Evolutionary conservation across 192 early-diverging fungal genomes (phyloP), one percentile per base, ranked within the genome.

Genomic region (Backusella morwellensis): DNA sequence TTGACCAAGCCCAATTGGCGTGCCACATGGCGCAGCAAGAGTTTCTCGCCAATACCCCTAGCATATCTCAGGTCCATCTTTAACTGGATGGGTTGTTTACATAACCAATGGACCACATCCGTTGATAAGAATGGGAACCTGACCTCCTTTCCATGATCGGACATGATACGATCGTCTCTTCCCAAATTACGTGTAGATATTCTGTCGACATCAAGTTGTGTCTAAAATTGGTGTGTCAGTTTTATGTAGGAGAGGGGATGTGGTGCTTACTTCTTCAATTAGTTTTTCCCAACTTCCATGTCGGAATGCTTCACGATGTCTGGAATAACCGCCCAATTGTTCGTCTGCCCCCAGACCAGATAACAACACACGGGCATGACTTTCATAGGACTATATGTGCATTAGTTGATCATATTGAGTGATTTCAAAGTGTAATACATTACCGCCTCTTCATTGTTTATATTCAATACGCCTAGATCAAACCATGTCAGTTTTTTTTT

Each of bases 281-380:
- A 98, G 80, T 36, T 86, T 88, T 52, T 76, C 63, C 92, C 92
- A 96, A 0, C 90, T 85, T 29, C 83, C 82, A 42, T 85, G 78
- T 5, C 87, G 81, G 81, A 89, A 98, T 47, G 91, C 88, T 40
- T 87, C 89, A 38, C 92, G 88, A 77, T 98, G 97, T 4, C 95
- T 88, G 34, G 93, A 92, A 81, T 98, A 98, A 21, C 97, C 97
- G 21, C 89, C 93, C n/a, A 96, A 78, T 85, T 96, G 93, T 80
- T 98, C 97, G 75, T 98, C 97, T 0, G 97, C 96, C 35, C 97
- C 97, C 36, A 98, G 84, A 4, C 97, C 97, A 68, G 93, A 91
- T 1, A 98, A 77, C 29, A 97, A 73, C 15, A 98, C 96, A 50
- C 90, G 86, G 23, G 97, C 91, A 11, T 77, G 78, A 63, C 93